These are phyloP conservation scores for Colletotrichum siamense DNA, from an alignment of 2,329 filamentous ascomycete genomes.

Conservation along the genomic window DNA sequence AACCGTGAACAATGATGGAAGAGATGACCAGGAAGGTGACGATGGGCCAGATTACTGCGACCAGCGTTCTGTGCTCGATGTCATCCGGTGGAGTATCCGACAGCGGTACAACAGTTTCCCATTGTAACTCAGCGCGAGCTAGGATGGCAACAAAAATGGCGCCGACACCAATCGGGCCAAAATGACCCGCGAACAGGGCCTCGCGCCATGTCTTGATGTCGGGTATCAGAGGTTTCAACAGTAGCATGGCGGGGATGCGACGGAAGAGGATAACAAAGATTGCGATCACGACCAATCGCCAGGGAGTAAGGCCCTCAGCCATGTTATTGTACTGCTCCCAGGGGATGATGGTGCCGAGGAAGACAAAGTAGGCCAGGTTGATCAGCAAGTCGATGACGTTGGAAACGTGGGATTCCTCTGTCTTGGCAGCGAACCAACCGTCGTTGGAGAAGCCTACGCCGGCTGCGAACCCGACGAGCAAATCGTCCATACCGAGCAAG, in stretches of 20 bases:
- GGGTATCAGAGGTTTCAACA: conserved; percentile 89
- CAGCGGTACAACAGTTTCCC: conserved; percentile 75
- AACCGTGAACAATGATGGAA: conserved; percentile 95
- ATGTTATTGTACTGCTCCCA: conserved; percentile 89
- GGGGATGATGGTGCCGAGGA: conserved; percentile 94
- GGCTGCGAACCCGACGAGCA: conserved; percentile 92
- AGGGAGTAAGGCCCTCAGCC: conserved; percentile 77
- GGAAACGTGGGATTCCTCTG: conserved; percentile 96
- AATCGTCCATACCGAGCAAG: conserved; percentile 88
- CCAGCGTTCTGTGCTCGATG: conserved; percentile 68
- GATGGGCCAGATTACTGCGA: conserved; percentile 93
- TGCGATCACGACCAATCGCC: conserved; percentile 93
- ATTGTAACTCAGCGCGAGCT: conserved; percentile 89
- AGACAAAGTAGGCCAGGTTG: conserved; percentile 98
- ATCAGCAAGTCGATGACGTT: conserved; percentile 98
- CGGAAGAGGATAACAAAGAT: conserved; percentile 94
- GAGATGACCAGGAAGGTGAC: conserved; percentile 92
- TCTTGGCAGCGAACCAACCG: conserved; percentile 98
- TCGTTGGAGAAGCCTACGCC: conserved; percentile 99
- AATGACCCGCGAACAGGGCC: conserved; percentile 94
- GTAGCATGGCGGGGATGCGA: conserved; percentile 92
- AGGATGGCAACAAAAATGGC: conserved; percentile 95
- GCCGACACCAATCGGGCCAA: conserved; percentile 95
- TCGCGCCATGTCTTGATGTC: conserved; percentile 99
- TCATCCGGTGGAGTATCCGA: conserved; percentile 61